Conservation (phyloP, 768 basidiomycete species). For the Chalciporus sphaerocephalus region DNA sequence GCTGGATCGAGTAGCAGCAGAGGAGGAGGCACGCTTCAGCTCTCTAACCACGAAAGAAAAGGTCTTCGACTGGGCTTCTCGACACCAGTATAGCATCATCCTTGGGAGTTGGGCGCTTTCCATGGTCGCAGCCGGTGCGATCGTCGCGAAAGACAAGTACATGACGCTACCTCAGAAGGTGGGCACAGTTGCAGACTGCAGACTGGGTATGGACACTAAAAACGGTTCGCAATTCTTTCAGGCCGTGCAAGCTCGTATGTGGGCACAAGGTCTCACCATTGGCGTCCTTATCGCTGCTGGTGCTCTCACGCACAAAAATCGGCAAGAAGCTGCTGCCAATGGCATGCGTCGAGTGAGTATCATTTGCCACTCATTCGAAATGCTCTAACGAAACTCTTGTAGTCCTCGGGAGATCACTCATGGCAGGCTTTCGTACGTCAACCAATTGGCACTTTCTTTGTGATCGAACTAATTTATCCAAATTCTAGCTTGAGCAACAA, state of each 20-base stretch:
- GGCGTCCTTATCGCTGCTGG: slow-evolving; percentile 70
- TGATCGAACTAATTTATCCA: not conserved
- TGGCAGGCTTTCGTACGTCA: slow-evolving; percentile 28
- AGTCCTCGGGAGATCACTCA: slow-evolving; percentile 26
- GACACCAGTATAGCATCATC: slow-evolving; percentile 72
- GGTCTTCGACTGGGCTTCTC: slow-evolving; percentile 54
- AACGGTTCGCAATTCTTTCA: slow-evolving; percentile 27
- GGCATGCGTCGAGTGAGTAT: slow-evolving; percentile 21
- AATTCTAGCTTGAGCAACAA: slow-evolving; percentile 26
- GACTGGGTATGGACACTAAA: slow-evolving; percentile 31
- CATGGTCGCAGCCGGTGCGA: slow-evolving; percentile 57
- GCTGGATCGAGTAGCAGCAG: slow-evolving; percentile 43
- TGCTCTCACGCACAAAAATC: slow-evolving; percentile 52
- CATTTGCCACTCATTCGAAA: too few relatives aligned
- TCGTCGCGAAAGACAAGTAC: slow-evolving; percentile 61
- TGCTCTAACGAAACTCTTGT: not conserved
- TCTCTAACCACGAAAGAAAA: slow-evolving; percentile 48
- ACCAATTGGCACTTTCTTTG: not conserved
- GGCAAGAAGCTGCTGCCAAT: slow-evolving; percentile 34
- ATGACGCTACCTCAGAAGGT: slow-evolving; percentile 30
- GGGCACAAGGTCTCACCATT: slow-evolving; percentile 80
- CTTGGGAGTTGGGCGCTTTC: slow-evolving; percentile 71
- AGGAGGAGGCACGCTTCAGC: slow-evolving; percentile 44
- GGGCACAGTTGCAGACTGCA: not conserved
- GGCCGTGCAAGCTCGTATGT: slow-evolving; percentile 85